Base-by-base conservation (phyloP, 257 asterid species). In the Przewalskia tangutica region DNA sequence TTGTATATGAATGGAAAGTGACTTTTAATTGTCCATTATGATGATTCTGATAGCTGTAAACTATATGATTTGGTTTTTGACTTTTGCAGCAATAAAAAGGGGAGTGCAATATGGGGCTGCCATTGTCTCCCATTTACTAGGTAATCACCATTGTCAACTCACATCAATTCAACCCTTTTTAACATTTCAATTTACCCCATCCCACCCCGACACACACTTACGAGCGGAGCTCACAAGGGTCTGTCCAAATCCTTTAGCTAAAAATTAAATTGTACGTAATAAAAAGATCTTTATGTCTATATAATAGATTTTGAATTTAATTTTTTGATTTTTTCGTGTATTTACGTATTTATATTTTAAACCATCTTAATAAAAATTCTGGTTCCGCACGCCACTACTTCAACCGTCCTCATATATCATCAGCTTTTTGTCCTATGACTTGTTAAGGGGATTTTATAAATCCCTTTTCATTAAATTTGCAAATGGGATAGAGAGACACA, bases 91-190 rank as follows among this genome's bases (percentile, higher is more conserved):
- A 11, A 18, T 2, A 11, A 83, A 85, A 85, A 79, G 84, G 71
- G 4, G 56, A 46, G 81, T 78, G 85, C 90, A 85, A 76, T 77
- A 32, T 80, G 87, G 89, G 73, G 73, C 80, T 85, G 86, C 77
- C 82, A 14, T 81, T 85, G 90, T 85, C 87, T 80, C 87, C 90
- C 90, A 85, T 88, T 88, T 54, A 82, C 82, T 55, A 46, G 18
- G 81, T 59, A 82, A 75, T 75, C 48, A 58, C 66, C 81, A 46
- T 59, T 75, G 81, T 82, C 84, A 76, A 60, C 81, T 60, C 77
- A 75, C 40, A 44, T 75, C 81, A 13, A 59, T 79, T 48, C 82
- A 58, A 79, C 54, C 59, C 9, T 17, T 79, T 59, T 38, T 55
- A 27, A 4, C 42, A 4, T 71, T 71, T 71, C 40, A 71, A 71